These are phyloP conservation scores for Beauveria brongniartii DNA, from an alignment of 2,329 filamentous ascomycete genomes.

Conservation along the genomic window DNA sequence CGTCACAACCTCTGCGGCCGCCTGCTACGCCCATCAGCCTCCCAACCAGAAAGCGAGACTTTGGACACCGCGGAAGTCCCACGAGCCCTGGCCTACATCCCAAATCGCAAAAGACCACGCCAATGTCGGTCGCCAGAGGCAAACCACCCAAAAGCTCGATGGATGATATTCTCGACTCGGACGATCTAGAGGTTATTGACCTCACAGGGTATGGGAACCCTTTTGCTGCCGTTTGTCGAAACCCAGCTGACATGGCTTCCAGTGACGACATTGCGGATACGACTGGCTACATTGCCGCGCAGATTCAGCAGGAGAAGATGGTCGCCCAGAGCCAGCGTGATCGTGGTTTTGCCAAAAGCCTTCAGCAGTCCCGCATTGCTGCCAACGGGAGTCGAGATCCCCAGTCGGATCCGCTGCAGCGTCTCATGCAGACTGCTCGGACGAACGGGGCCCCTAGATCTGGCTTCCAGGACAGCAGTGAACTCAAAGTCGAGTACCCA, in stretches of 20 bases:
- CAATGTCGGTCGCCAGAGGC: neutral
- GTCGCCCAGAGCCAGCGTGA: slow-evolving; percentile 22
- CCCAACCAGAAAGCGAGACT: slow-evolving; percentile 1
- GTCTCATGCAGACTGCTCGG: slow-evolving; percentile 23
- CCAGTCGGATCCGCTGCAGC: slow-evolving; percentile 19
- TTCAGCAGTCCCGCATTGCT: slow-evolving; percentile 5
- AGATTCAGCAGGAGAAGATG: slow-evolving; percentile 27
- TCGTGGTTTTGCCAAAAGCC: slow-evolving; percentile 20
- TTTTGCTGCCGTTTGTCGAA: slow-evolving; percentile 14
- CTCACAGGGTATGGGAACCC: slow-evolving; percentile 31
- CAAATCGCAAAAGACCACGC: slow-evolving; percentile 24
- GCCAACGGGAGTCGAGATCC: neutral
- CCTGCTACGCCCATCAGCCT: slow-evolving; percentile 1
- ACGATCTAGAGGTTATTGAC: slow-evolving; percentile 27
- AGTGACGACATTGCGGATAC: slow-evolving; percentile 28
- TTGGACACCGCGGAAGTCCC: neutral
- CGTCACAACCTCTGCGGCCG: neutral
- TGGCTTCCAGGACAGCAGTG: neutral
- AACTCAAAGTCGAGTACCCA: neutral
- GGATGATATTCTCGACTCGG: neutral
- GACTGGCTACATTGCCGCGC: slow-evolving; percentile 23
- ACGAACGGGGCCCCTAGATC: slow-evolving; percentile 11
- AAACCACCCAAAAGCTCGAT: neutral
- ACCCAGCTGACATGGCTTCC: slow-evolving; percentile 15
- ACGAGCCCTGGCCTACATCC: neutral